These are phyloP conservation scores for Camptophora hylomeconis DNA, from an alignment of 2,329 filamentous ascomycete species.

Conservation along the genomic window DNA sequence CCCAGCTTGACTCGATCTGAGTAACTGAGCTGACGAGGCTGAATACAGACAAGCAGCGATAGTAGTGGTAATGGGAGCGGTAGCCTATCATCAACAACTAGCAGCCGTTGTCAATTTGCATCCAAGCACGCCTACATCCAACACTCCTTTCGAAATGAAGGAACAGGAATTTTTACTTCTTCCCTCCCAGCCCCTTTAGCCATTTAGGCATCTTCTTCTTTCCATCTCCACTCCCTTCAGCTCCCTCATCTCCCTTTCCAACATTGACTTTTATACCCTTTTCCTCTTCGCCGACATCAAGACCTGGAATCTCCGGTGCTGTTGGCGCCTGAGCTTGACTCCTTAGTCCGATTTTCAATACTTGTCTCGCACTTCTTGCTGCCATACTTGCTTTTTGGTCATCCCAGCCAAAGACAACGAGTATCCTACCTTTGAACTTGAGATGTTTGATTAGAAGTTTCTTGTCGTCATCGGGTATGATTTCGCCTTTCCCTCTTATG, in stretches of 20 bases:
- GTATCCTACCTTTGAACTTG: conserved; percentile 54
- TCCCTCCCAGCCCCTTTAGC: conserved; percentile 60
- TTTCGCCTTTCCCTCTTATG: conserved; percentile 30
- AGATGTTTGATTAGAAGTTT: conserved; percentile 55
- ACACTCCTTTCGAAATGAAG: too few species aligned
- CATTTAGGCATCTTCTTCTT: conserved; percentile 50
- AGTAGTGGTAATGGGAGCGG: too few species aligned
- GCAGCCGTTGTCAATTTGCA: too few species aligned
- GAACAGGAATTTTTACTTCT: conserved; percentile 39
- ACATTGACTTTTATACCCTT: conserved; percentile 16
- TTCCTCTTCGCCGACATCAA: conserved; percentile 23
- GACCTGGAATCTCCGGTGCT: conserved; percentile 32
- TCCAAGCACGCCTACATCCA: too few species aligned
- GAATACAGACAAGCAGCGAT: too few species aligned
- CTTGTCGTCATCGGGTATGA: conserved; percentile 24
- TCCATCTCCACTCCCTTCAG: conserved; percentile 22
- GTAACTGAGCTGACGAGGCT: too few species aligned
- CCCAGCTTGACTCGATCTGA: too few species aligned
- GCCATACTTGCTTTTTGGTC: conserved; percentile 43
- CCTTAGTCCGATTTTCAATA: conserved; percentile 49
- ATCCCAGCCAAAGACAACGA: conserved; percentile 67
- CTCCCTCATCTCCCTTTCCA: conserved; percentile 23
- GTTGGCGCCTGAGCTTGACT: conserved; percentile 54
- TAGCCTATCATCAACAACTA: too few species aligned
- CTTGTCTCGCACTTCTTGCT: conserved; percentile 39